These are phyloP conservation scores for Dothidotthia symphoricarpi DNA, from an alignment of 2,329 filamentous ascomycete genomes.

Conservation along the genomic window DNA sequence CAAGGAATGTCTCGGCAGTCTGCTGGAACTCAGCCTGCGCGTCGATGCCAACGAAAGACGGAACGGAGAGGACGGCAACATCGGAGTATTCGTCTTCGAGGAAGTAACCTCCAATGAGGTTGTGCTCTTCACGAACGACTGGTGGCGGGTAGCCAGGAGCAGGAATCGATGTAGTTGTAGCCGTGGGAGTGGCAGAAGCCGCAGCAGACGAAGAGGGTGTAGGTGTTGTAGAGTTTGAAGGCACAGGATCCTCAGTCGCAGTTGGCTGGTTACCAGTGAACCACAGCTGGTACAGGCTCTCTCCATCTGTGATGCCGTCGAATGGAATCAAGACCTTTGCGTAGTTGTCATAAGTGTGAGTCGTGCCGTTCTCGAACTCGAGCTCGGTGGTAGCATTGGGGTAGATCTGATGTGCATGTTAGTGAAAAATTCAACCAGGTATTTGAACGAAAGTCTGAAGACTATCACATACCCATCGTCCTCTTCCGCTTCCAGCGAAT, in stretches of 20 bases:
- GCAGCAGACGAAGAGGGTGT: slow-evolving; percentile 17
- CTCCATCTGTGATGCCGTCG: slow-evolving; percentile 44
- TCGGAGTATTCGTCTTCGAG: slow-evolving; percentile 48
- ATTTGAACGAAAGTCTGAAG: background rate
- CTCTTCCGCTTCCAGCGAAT: slow-evolving; percentile 47
- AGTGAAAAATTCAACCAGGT: background rate
- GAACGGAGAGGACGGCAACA: slow-evolving; percentile 47
- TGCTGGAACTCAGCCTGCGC: slow-evolving; percentile 43
- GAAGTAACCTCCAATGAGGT: slow-evolving; percentile 50
- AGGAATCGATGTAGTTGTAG: slow-evolving; percentile 25
- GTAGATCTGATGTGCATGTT: slow-evolving; percentile 35
- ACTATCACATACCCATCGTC: slow-evolving; percentile 27
- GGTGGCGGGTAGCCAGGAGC: slow-evolving; percentile 49
- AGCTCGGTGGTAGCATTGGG: slow-evolving; percentile 47
- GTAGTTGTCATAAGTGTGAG: slow-evolving; percentile 43
- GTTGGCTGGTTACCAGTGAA: slow-evolving; percentile 31
- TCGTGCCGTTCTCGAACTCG: slow-evolving; percentile 48
- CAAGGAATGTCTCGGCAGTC: slow-evolving; percentile 45
- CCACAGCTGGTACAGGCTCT: slow-evolving; percentile 42
- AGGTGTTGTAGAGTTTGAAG: slow-evolving; percentile 18
- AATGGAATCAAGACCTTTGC: slow-evolving; percentile 46
- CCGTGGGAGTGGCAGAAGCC: slow-evolving; percentile 15
- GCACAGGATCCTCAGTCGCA: slow-evolving; percentile 6
- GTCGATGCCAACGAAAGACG: slow-evolving; percentile 41
- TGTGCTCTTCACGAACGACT: slow-evolving; percentile 42